A percentile compares a stretch with the other conserved stretches of the same genome.
phyloP scores from a whole-genome alignment of 2,329 filamentous ascomycete genomes.

The Colletotrichum coccodes region DNA sequence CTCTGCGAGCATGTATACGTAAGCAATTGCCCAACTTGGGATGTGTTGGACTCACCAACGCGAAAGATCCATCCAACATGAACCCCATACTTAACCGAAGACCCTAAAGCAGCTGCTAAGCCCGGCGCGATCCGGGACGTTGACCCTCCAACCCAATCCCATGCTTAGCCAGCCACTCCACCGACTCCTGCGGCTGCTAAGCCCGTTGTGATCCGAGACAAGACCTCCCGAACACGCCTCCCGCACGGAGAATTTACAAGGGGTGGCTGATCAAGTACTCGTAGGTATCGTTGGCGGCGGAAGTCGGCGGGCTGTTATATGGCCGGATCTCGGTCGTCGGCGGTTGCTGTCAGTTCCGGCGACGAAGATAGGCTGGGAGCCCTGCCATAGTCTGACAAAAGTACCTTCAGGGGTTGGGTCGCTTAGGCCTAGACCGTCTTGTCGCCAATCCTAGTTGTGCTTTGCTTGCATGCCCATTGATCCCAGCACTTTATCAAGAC shows the following conservation, averaged over 20 bases:
- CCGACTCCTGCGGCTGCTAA: not conserved
- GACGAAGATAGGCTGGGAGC: not conserved
- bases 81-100: not conserved
- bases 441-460: no score
- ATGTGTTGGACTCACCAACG: no score
- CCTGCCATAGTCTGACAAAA: not conserved
- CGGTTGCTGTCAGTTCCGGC: not conserved
- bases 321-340: not conserved
- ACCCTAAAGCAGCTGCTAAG: not conserved
- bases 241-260: not conserved
- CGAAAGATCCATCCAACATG: not conserved
- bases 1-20: not conserved
- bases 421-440: no score
- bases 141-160: not conserved
- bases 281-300: not conserved
- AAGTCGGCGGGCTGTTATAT: not conserved
- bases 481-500: not conserved
- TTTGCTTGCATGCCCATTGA: not conserved
- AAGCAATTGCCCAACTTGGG: not conserved
- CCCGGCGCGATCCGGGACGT: not conserved
- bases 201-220: not conserved
- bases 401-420: not conserved
- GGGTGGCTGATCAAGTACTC: not conserved
- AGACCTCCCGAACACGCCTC: not conserved
- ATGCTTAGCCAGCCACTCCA: not conserved